A percentile compares a stretch with the other conserved stretches of the same genome.
These are phyloP conservation scores for Diphasiastrum complanatum DNA, from an alignment of 83 land plant species.

Conservation along the genomic window DNA sequence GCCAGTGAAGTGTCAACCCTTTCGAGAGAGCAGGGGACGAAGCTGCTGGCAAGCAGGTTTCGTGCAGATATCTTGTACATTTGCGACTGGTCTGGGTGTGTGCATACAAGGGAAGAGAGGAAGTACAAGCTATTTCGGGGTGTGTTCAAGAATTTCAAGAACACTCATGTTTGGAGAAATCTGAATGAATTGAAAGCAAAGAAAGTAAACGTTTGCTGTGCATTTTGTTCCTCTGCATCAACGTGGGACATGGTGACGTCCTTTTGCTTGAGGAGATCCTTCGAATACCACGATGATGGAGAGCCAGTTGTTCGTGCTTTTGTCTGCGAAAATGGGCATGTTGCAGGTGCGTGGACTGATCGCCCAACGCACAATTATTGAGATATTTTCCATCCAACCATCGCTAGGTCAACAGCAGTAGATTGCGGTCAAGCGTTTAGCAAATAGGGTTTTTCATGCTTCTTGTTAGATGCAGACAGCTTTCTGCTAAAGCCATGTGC, in stretches of 20 bases:
- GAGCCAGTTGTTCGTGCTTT: conserved; percentile 90
- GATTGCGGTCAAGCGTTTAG: too few species aligned
- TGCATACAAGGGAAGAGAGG: conserved; percentile 67
- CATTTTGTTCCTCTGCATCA: conserved; percentile 48
- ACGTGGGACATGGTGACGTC: conserved; percentile 81
- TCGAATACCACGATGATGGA: conserved; percentile 87
- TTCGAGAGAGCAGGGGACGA: conserved; percentile 77
- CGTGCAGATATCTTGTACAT: conserved; percentile 69
- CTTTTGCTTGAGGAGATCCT: conserved; percentile 67
- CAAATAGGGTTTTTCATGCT: too few species aligned
- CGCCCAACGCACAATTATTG: conserved; percentile 47
- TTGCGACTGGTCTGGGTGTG: conserved; percentile 86
- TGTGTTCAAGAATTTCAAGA: conserved; percentile 74
- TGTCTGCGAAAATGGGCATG: conserved; percentile 95
- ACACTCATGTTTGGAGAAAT: conserved; percentile 72
- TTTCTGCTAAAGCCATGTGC: too few species aligned
- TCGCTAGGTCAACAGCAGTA: too few species aligned
- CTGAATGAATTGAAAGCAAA: conserved; percentile 58
- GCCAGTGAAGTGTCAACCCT: conserved; percentile 53
- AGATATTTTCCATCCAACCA: too few species aligned
- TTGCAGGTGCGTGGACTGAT: conserved; percentile 90
- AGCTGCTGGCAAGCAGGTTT: conserved; percentile 64
- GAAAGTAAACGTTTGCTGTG: conserved; percentile 48
- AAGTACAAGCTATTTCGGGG: conserved; percentile 80
- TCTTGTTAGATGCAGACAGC: too few species aligned